Percentiles rank a stretch among this genome's conserved stretches.
phyloP scores from a whole-genome alignment of 306 rosid genomes.

The Oxytropis ochrocephala region DNA sequence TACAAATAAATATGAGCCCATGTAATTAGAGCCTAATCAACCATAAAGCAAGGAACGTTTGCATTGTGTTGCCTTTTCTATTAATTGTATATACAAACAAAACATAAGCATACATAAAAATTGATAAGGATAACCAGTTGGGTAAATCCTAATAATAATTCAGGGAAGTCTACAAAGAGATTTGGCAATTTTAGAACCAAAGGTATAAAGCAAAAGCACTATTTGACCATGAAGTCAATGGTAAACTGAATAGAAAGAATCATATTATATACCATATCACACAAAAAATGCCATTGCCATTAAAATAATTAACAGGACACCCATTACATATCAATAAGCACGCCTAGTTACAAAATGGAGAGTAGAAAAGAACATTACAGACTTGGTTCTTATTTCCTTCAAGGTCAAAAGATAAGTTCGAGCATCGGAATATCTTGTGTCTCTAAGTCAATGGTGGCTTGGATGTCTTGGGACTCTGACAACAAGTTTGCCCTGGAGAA shows the following conservation, averaged over 20 bases:
- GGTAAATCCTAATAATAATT: background rate
- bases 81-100: background rate
- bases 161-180: background rate
- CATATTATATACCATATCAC: background rate
- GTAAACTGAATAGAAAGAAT: background rate
- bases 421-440: constrained; percentile 91
- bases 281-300: background rate
- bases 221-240: background rate
- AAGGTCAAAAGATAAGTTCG: constrained; percentile 70
- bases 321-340: background rate
- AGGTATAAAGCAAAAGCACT: background rate
- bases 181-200: background rate
- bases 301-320: background rate
- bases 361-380: constrained; percentile 20
- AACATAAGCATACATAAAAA: background rate
- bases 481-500: constrained; percentile 61
- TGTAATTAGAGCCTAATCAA: background rate
- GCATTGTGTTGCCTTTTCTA: background rate
- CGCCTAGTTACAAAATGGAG: constrained; percentile 12
- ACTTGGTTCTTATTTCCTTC: constrained; percentile 82
- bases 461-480: constrained; percentile 64
- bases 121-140: background rate
- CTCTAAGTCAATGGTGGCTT: constrained; percentile 38
- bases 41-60: background rate
- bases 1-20: background rate